Base-by-base conservation (phyloP, 495 filamentous ascomycete species). In the Aspergillus incahuasiensis region DNA sequence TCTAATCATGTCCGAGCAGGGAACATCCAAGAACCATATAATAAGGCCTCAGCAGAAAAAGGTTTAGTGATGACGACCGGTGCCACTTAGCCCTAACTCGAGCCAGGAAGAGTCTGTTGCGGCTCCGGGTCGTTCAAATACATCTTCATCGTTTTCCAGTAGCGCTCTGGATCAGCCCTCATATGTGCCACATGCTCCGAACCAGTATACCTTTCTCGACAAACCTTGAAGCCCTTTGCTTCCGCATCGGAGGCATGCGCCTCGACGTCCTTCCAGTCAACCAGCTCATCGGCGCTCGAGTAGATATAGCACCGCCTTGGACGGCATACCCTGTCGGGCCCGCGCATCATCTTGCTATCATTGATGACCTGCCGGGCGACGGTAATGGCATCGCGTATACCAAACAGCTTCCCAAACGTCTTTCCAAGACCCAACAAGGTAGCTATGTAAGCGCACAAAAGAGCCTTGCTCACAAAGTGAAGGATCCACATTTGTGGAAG, bases 101-200 rank as follows among this genome's bases (percentile, higher is more conserved):
- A 9, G 40, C 11, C 15, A 49, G 13, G 32, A 22, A 49, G 47
- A 3, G 20, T 24, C n/a, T 43, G 9, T 2, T 30, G 12, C 11
- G 45, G 48, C 7, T 56, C 12, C 5, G 39, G 20, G 4, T 20
- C 40, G 48, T 47, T 57, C 40, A 55, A 24, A 45, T 49, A 54
- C 20, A 28, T 52, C 48, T 59, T 65, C 24, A 79, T 62, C 48
- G 75, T 65, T 6, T 54, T 48, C 74, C 75, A 79, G 52, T 79
- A 79, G 13, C 74, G 62, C 40, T 68, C 69, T 2, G 72, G 67
- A 41, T 76, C 73, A 7, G 55, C 55, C 44, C 60, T 69, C 71
- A 77, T 74, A 67, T 77, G 74, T 15, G 63, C 65, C 45, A 79
- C 74, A 71, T 79, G 75, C 41, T 65, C 60, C 35, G 75, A 66